These are phyloP conservation scores for Boletellus emodensis DNA, from an alignment of 768 basidiomycete species.

Conservation along the genomic window DNA sequence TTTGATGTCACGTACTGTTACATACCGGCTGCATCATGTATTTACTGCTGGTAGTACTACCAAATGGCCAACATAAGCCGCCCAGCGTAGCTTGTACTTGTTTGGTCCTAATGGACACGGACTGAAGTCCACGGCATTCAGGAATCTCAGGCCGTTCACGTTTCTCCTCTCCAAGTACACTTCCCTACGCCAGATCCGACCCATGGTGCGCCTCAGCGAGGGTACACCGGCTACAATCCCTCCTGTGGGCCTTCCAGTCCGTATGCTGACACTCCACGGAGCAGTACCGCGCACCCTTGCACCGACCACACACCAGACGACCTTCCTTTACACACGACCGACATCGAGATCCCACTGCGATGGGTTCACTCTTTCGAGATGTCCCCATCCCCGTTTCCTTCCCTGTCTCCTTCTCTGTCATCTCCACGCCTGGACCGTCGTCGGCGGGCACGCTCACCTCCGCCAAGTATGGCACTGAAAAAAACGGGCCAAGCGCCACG, in stretches of 20 bases:
- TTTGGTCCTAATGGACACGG: too few relatives aligned
- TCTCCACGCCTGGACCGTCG: not conserved
- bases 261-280: constrained; percentile 37
- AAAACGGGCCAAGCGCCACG: constrained; percentile 50
- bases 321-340: constrained; percentile 4
- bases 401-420: too few relatives aligned
- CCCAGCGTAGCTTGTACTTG: too few relatives aligned
- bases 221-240: not conserved
- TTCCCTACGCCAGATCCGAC: not conserved
- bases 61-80: too few relatives aligned
- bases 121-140: too few relatives aligned
- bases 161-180: not conserved
- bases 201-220: too few relatives aligned
- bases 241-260: constrained; percentile 12
- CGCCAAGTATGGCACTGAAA: constrained; percentile 47
- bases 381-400: not conserved
- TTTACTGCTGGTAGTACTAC: too few relatives aligned
- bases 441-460: constrained; percentile 5
- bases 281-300: constrained; percentile 40
- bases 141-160: too few relatives aligned
- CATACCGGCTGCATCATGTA: too few relatives aligned
- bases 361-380: not conserved
- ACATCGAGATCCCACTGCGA: not conserved
- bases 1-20: too few relatives aligned
- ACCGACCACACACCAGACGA: constrained; percentile 31